Conservation (phyloP, 768 basidiomycete species). For the Rhizopogon vinicolor region DNA sequence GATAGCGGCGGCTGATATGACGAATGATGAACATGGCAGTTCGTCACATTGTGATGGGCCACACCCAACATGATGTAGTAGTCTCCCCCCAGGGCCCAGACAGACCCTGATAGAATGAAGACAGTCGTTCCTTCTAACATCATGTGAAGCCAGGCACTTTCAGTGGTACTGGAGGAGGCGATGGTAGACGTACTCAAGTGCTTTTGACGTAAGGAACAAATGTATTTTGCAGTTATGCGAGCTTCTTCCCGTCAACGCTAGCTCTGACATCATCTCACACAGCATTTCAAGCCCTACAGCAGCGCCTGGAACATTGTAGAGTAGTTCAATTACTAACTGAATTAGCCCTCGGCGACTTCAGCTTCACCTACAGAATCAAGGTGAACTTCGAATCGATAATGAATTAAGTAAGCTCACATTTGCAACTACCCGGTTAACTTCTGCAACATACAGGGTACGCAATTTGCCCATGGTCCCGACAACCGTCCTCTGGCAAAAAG, state of each 20-base stretch:
- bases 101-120: background rate
- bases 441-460: background rate
- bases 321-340: slow-evolving; percentile 18
- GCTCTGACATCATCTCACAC: too few relatives aligned
- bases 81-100: too few relatives aligned
- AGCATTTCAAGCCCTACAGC: too few relatives aligned
- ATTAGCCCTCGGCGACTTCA: background rate
- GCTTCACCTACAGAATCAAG: background rate
- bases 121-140: background rate
- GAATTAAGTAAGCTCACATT: background rate
- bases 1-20: too few relatives aligned
- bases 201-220: slow-evolving; percentile 29
- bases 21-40: too few relatives aligned
- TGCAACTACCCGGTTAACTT: background rate
- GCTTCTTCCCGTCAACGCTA: background rate
- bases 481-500: too few relatives aligned
- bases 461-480: background rate
- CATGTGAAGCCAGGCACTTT: slow-evolving; percentile 25
- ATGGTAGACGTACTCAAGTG: slow-evolving; percentile 33
- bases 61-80: too few relatives aligned
- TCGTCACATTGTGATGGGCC: too few relatives aligned
- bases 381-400: slow-evolving; percentile 2
- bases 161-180: slow-evolving; percentile 32
- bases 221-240: slow-evolving; percentile 28
- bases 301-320: too few relatives aligned